phyloP scores from a whole-genome alignment of 129 eudicot species.

The Cynara cardunculus region DNA sequence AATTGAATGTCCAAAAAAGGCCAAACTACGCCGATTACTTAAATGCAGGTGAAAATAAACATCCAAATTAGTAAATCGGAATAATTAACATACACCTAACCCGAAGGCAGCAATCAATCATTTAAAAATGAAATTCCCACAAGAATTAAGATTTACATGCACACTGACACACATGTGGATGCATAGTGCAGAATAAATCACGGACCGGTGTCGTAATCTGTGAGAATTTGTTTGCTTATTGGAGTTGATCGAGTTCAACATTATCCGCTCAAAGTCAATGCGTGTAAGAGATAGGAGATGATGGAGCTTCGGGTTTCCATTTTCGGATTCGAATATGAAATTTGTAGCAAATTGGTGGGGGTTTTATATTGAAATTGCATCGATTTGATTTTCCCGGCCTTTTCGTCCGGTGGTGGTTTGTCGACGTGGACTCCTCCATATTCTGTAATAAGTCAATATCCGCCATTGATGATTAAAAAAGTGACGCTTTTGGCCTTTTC shows the following conservation, averaged over 20 bases:
- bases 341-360: background rate
- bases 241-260: background rate
- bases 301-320: background rate
- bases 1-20: background rate
- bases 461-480: background rate
- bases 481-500: background rate
- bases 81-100: background rate
- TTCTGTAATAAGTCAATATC: background rate
- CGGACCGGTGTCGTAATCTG: background rate
- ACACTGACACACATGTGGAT: background rate
- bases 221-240: background rate
- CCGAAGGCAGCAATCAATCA: background rate
- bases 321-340: background rate
- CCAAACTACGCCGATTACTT: background rate
- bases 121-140: background rate
- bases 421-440: background rate
- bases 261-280: background rate
- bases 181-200: background rate
- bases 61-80: background rate
- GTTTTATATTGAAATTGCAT: background rate
- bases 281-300: background rate
- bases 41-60: background rate
- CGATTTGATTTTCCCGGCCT: background rate
- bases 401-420: background rate
- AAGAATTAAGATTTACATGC: background rate